Conservation (phyloP, 1,284 basidiomycete genomes). For the Abortiporus biennis region DNA sequence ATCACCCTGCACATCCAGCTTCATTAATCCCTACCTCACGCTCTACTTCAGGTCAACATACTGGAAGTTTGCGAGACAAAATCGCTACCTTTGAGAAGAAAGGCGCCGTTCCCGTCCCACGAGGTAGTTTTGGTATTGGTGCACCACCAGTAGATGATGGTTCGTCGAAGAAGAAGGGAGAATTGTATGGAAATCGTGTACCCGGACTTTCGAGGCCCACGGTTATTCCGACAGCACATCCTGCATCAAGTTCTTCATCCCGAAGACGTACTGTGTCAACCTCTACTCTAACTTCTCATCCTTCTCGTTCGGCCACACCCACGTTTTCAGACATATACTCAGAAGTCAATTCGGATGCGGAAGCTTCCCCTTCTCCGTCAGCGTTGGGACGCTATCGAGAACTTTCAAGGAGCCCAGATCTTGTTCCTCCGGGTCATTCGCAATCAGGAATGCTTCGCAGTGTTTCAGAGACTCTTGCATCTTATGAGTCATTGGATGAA, state of each 20-base stretch:
- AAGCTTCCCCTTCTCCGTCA: neutral
- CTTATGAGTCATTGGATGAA: slow-evolving; percentile 1
- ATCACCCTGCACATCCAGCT: slow-evolving; percentile 15
- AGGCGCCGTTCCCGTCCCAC: slow-evolving; percentile 67
- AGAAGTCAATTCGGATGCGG: neutral
- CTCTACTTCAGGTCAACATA: slow-evolving; percentile 14
- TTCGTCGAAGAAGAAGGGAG: slow-evolving; percentile 44
- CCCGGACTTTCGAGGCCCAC: slow-evolving; percentile 32
- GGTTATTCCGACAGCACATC: neutral
- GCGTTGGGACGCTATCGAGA: too few species aligned
- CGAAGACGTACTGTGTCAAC: slow-evolving; percentile 12
- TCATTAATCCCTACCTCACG: slow-evolving; percentile 30
- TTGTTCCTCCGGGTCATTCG: too few species aligned
- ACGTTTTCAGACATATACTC: slow-evolving; percentile 2
- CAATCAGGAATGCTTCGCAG: slow-evolving; percentile 7
- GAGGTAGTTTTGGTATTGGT: slow-evolving; percentile 67
- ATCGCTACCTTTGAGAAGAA: slow-evolving; percentile 75
- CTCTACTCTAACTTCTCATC: slow-evolving; percentile 5
- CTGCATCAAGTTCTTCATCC: slow-evolving; percentile 5
- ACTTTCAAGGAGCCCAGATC: too few species aligned
- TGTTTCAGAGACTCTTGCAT: slow-evolving; percentile 16
- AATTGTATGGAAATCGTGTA: slow-evolving; percentile 69
- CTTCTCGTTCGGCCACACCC: slow-evolving; percentile 4
- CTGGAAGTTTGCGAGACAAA: slow-evolving; percentile 54
- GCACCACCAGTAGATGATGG: slow-evolving; percentile 45